These are phyloP conservation scores for Phanerodontia chrysosporium DNA, from an alignment of 768 basidiomycete species.

Conservation along the genomic window DNA sequence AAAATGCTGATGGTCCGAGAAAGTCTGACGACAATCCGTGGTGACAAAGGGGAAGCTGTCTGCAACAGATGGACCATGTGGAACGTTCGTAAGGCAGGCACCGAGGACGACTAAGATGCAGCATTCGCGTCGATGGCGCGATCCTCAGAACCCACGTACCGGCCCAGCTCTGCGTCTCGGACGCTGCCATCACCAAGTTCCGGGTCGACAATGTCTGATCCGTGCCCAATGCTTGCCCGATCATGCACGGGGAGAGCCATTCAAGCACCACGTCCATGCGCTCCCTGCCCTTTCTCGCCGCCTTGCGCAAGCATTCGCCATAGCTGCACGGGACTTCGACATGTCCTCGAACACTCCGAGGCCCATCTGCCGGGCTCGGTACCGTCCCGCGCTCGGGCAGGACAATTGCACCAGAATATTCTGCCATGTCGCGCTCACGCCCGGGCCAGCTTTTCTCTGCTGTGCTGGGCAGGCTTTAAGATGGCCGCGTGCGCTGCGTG, in stretches of 20 bases:
- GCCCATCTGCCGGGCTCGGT: not conserved
- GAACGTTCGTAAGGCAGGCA: no score
- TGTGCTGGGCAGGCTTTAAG: not conserved
- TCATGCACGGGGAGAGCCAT: not conserved
- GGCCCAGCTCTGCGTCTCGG: not conserved
- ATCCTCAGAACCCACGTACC: not conserved
- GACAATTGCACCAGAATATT: not conserved
- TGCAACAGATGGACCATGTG: no score
- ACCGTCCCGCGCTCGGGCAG: no score
- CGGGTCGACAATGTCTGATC: not conserved
- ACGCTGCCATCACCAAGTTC: not conserved
- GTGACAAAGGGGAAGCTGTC: no score
- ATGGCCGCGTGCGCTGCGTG: not conserved
- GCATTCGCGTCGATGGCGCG: not conserved
- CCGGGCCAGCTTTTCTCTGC: not conserved
- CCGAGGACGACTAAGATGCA: not conserved
- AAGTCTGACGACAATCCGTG: no score
- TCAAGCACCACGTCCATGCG: not conserved
- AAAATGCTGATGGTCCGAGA: no score
- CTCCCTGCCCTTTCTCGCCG: not conserved
- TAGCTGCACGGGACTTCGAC: not conserved
- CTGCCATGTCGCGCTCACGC: not conserved
- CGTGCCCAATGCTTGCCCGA: not conserved
- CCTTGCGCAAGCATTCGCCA: conserved; percentile 3
- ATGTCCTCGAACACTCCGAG: not conserved